Percentiles rank a stretch among this genome's conserved stretches.
Evolutionary conservation across 805 yeast genomes (phyloP).

Genomic region (Barnettozyma botsteinii): DNA sequence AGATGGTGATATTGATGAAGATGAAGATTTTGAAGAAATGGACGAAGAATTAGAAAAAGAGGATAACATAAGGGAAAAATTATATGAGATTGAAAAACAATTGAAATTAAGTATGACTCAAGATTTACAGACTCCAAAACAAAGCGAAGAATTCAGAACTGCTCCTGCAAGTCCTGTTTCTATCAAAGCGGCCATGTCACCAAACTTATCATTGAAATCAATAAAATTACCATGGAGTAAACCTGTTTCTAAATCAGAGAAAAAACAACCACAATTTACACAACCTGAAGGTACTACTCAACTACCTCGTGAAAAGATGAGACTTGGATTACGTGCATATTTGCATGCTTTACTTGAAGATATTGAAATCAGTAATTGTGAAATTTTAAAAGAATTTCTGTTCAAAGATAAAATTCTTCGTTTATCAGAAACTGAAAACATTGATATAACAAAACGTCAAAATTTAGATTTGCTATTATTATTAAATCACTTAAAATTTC

Average conservation of each 20-base stretch:
- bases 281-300: constrained; percentile 9
- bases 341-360: constrained; percentile 46
- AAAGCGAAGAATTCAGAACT: constrained; percentile 2
- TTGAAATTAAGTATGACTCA: constrained; percentile 2
- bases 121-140: background rate
- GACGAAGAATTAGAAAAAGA: constrained; percentile 15
- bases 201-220: background rate
- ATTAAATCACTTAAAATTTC: constrained; percentile 67
- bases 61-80: constrained; percentile 15
- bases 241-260: background rate
- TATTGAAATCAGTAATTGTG: constrained; percentile 49
- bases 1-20: constrained; percentile 11
- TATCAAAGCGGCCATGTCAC: background rate
- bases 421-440: constrained; percentile 37
- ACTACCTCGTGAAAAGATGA: constrained; percentile 66
- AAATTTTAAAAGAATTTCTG: constrained; percentile 49
- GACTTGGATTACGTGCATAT: constrained; percentile 75
- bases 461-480: constrained; percentile 56
- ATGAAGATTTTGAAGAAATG: constrained; percentile 19
- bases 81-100: constrained; percentile 8
- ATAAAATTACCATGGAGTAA: constrained; percentile 4
- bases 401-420: constrained; percentile 31
- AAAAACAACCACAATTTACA: background rate
- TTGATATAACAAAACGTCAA: constrained; percentile 54
- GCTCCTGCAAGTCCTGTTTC: background rate